Base-by-base conservation (phyloP, 495 filamentous ascomycete genomes). In the Endocarpon pusillum region DNA sequence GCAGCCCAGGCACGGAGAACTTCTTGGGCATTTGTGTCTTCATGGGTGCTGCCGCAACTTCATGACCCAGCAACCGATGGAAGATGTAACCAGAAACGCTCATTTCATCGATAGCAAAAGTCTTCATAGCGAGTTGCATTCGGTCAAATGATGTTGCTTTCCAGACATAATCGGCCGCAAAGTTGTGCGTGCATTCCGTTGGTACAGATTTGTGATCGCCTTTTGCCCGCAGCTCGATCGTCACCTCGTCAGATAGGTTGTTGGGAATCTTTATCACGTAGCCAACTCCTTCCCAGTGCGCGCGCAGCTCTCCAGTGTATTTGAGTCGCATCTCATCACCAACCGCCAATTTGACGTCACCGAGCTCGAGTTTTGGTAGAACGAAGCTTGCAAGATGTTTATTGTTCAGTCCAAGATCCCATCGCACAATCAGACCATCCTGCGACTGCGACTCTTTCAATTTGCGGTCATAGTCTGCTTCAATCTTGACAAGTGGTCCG, bases 191-290 rank as follows among this genome's bases (percentile, higher is more conserved):
- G 60, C 91, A 94, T 46, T 99, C 89, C 0, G 84, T 94, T 2
- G 89, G 87, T 4, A 96, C 84, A 19, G 80, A 82, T 51, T 96
- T 96, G 55, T 94, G 84, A 39, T 80, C 78, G 23, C 79, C 81
- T 45, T 83, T 83, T 41, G 83, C 78, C 20, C 89, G 79, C 44
- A 99, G 61, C 50, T 99, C 89, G 33, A 99, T 78, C 10, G 83
- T 89, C 32, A 99, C 89, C 49, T 99, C 91, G 45, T 99, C 91
- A 11, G 85, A 94, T 59, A 94, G 84, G 54, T 96, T 96, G 64
- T 99, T 96, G 4, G 89, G 89, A 40, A 99, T 96, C 59, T 99
- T 99, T 58, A 96, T 85, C 34, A 99, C 89, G 54, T 99, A 99
- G 34, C 89, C 89, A 18, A 99, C 91, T 16, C 89, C 89, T 49